Base-by-base conservation (phyloP, 306 rosid genomes). In the Vigna nakashimae region DNA sequence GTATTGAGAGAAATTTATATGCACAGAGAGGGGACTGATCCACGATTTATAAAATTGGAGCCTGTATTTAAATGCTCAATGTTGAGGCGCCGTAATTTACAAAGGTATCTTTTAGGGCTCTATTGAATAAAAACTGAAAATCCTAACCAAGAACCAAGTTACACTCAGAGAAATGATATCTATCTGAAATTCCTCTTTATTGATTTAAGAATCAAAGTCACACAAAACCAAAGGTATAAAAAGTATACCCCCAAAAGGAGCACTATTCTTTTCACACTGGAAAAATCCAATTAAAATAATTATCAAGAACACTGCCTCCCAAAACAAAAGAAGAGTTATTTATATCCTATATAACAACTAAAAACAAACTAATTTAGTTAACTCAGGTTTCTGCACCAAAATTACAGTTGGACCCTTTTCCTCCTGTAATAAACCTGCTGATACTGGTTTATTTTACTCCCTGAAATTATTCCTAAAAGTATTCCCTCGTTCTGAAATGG, bases 21-120 rank as follows among this genome's bases (percentile, higher is more conserved):
- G 65, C 82, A 65, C 36, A 74, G 64, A 60, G 96, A 88, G 80
- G 86, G 84, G 75, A 92, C 89, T 10, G 99, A 95, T 85, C 96
- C 98, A n/a, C 97, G 97, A 45, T 92, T 95, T 87, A 82, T 91
- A 60, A 92, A 90, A 81, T 81, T 91, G 85, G 85, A 85, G 32
- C 98, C 98, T 26, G 89, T 88, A 80, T 95, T 95, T 82, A 91
- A 82, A 87, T 87, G 97, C 85, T 89, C 97, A 43, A 73, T 75
- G 80, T 73, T 92, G 87, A 95, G 85, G 80, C 82, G 86, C 57
- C 91, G 90, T 26, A 82, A 89, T 56, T 46, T 20, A 65, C 90
- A 87, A 65, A 91, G 98, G 98, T 91, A 83, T 57, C 3, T 42
- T 11, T 42, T 9, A 0, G 46, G 46, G 9, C 46, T 9, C 12